Evolutionary conservation across 805 yeast species (phyloP), one percentile per base, ranked within the genome.

Genomic region (Sporopachydermia lactativora): DNA sequence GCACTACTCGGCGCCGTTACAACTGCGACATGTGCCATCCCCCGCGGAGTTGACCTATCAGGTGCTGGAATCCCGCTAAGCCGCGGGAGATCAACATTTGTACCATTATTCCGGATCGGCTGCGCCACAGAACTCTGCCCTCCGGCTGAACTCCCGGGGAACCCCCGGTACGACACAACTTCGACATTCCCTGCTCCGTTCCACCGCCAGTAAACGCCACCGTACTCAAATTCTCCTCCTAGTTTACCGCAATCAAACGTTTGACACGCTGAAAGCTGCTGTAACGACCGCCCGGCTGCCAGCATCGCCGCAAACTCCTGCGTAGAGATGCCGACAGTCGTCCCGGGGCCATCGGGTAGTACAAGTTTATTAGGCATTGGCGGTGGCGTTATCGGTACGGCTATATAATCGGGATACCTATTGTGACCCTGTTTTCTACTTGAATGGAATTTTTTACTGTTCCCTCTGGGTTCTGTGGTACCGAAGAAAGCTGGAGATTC

Each of bases 261-360:
- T 24, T 24, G 31, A 8, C 13, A 24, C n/a, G 31, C n/a, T 24
- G 65, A 57, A 19, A 64, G 46, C 44, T 58, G 61, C 51, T 63
- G 68, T 37, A 64, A 50, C 17, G 65, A 58, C 16, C 64, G 50
- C 16, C 66, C 59, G 18, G 68, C 69, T 43, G 60, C 62, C 36
- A 64, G 49, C 45, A 64, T 61, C 45, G 55, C 59, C 15, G 61
- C 45, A 18, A 64, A 47, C 45, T 64, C 68, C 15, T 50, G 39
- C 8, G 62, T 64, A 5, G 39, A 36, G 5, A 8, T 3, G 53
- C 47, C 5, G 44, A 42, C 4, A 41, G 39, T 37, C 38, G 18
- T 14, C 37, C 24, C 14, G 44, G 43, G 24, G 43, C 41, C 34
- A 17, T 39, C 31, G 8, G 31, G 37, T 37, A 47, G 41, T 35